Conservation (phyloP, 306 rosid species). For the Abrus precatorius region DNA sequence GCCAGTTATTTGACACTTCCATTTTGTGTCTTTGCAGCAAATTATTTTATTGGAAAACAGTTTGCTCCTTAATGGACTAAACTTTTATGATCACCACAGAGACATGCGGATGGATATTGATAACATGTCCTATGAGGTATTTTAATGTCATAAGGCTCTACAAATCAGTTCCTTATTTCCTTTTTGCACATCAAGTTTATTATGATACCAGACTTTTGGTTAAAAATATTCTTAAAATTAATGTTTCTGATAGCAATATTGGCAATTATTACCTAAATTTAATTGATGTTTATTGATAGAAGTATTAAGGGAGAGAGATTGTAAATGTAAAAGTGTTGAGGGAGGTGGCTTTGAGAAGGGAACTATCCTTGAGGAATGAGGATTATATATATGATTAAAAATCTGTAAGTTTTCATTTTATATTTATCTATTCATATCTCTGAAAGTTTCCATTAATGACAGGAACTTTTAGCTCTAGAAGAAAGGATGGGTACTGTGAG, state of each 20-base stretch:
- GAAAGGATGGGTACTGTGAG: constrained; percentile 93
- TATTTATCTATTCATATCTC: constrained; percentile 9
- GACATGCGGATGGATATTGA: constrained; percentile 95
- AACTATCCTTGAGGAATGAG: constrained; percentile 16
- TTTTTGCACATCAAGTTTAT: constrained; percentile 15
- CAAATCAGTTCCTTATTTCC: constrained; percentile 33
- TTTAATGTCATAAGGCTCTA: constrained; percentile 39
- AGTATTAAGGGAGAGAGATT: constrained; percentile 2
- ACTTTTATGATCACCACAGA: constrained; percentile 78
- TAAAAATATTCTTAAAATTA: constrained; percentile 1
- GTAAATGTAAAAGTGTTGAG: constrained; percentile 15
- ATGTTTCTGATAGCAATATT: constrained; percentile 11
- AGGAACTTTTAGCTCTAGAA: constrained; percentile 92
- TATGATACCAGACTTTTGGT: constrained; percentile 8
- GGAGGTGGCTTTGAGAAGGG: constrained; percentile 32
- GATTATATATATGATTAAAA: not conserved
- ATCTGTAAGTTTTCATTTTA: not conserved
- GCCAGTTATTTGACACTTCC: constrained; percentile 35
- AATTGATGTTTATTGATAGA: not conserved
- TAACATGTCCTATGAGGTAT: constrained; percentile 95
- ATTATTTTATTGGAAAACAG: constrained; percentile 72
- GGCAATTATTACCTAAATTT: constrained; percentile 1
- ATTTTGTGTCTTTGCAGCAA: constrained; percentile 70
- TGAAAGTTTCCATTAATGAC: constrained; percentile 34
- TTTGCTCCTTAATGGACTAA: constrained; percentile 61